phyloP scores from a whole-genome alignment of 768 basidiomycete species.

The Krasilnikovozyma curviuscula region DNA sequence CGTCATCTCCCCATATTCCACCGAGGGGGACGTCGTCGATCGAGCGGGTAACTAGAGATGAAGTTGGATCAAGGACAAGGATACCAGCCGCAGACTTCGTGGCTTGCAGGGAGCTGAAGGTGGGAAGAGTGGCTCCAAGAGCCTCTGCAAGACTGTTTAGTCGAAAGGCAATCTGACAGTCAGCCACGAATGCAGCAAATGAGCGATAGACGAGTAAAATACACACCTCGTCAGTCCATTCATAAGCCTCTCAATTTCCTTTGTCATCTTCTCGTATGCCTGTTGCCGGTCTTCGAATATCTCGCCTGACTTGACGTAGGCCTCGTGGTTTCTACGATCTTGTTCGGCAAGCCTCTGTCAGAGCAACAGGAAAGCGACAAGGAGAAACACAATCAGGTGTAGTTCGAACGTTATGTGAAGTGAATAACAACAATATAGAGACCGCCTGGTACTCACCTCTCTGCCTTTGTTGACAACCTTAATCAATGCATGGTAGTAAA shows the following conservation, averaged over 20 bases:
- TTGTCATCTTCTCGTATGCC: conserved; percentile 97
- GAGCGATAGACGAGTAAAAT: conserved; percentile 49
- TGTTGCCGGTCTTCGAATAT: conserved; percentile 98
- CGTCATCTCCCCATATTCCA: conserved; percentile 96
- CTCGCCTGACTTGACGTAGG: conserved; percentile 96
- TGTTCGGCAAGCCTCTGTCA: conserved; percentile 81
- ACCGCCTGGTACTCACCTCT: background rate
- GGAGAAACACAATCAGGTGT: too few relatives aligned
- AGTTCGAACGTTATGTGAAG: too few relatives aligned
- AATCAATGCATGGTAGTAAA: conserved; percentile 51
- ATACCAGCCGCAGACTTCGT: conserved; percentile 6
- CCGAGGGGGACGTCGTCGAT: conserved; percentile 25
- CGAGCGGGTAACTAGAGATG: conserved; percentile 7
- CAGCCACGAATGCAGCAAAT: conserved; percentile 17
- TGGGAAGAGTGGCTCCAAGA: conserved; percentile 61
- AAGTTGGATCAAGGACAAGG: conserved; percentile 10
- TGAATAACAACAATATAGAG: too few relatives aligned
- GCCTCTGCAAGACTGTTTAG: conserved; percentile 76
- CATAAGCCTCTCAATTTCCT: conserved; percentile 77
- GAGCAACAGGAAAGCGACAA: background rate
- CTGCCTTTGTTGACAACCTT: conserved; percentile 7
- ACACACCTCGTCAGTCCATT: conserved; percentile 30
- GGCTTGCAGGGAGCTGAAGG: conserved; percentile 41
- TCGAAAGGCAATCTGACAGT: background rate
- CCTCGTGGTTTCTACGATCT: conserved; percentile 91